Percentiles rank a stretch among this genome's conserved stretches.
phyloP scores from a whole-genome alignment of 2,329 filamentous ascomycete species.

The Thielaviopsis ethacetica region DNA sequence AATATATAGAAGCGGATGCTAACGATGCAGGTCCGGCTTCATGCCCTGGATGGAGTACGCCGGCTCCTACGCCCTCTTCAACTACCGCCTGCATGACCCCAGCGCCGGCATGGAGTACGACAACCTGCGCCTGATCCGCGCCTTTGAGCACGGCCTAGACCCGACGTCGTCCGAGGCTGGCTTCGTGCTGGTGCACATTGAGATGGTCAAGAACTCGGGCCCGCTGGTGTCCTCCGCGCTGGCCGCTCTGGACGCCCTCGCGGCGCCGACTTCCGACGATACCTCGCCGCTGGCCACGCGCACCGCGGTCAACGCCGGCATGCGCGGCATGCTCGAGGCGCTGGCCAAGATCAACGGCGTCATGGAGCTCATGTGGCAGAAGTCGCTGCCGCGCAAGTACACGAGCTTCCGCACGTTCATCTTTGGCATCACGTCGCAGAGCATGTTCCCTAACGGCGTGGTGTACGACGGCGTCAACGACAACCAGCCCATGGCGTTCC shows the following conservation, averaged over 20 bases:
- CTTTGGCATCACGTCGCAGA: constrained; percentile 84
- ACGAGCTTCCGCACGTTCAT: constrained; percentile 91
- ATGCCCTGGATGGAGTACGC: constrained; percentile 86
- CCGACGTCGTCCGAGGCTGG: constrained; percentile 79
- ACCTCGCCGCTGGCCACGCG: constrained; percentile 26
- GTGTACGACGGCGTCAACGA: constrained; percentile 72
- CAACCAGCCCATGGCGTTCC: constrained; percentile 56
- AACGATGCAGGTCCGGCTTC: constrained; percentile 41
- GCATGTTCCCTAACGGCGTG: constrained; percentile 87
- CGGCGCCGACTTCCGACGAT: constrained; percentile 13
- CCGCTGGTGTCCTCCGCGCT: constrained; percentile 59
- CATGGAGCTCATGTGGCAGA: constrained; percentile 87
- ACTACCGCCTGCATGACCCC: constrained; percentile 45
- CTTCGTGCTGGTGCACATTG: constrained; percentile 88
- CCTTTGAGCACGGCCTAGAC: constrained; percentile 80
- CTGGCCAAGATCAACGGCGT: constrained; percentile 44
- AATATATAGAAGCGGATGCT: background rate
- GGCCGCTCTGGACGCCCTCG: constrained; percentile 42
- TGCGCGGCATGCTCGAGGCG: constrained; percentile 43
- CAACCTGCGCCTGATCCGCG: constrained; percentile 70
- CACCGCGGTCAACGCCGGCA: constrained; percentile 44
- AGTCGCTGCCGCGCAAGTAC: constrained; percentile 71
- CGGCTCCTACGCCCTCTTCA: constrained; percentile 52
- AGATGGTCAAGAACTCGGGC: constrained; percentile 83
- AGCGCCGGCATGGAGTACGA: constrained; percentile 39